Evolutionary conservation across 208 protist genomes (phyloP).

Genomic region (Endotrypanum monterogeii): DNA sequence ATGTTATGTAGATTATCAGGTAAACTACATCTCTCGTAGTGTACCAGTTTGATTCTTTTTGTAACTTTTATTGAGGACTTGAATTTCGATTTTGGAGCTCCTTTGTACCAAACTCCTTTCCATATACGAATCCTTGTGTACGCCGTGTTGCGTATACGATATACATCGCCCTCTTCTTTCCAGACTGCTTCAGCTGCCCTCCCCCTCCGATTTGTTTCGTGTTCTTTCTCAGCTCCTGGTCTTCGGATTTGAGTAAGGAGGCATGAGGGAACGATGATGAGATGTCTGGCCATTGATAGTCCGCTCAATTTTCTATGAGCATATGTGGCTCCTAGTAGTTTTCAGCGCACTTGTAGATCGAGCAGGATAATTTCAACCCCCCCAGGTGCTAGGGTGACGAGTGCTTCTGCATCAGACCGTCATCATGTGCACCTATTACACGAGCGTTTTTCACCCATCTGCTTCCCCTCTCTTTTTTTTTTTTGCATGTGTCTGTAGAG

Average conservation of each 20-base stretch:
- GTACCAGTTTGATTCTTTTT: background rate
- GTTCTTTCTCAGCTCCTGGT: background rate
- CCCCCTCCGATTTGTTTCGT: too few species aligned
- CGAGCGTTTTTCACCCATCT: too few species aligned
- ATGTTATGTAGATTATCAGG: background rate
- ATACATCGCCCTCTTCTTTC: too few species aligned
- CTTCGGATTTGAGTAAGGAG: background rate
- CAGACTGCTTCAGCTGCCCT: background rate
- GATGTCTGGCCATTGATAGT: background rate
- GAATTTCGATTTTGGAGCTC: background rate
- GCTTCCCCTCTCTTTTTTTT: too few species aligned
- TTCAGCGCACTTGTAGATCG: background rate
- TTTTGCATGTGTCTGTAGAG: too few species aligned
- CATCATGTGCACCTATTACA: too few species aligned
- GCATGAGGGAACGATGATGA: background rate
- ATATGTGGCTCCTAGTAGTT: background rate
- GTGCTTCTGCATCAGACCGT: background rate
- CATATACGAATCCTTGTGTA: too few species aligned
- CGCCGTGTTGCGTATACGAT: background rate
- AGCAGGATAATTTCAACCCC: background rate
- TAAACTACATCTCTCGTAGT: background rate
- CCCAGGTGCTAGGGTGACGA: background rate
- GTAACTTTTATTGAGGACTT: too few species aligned
- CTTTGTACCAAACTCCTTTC: too few species aligned
- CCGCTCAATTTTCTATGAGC: background rate